These are phyloP conservation scores for Pyricularia sp. DNA, from an alignment of 2,329 filamentous ascomycete genomes.

Conservation along the genomic window DNA sequence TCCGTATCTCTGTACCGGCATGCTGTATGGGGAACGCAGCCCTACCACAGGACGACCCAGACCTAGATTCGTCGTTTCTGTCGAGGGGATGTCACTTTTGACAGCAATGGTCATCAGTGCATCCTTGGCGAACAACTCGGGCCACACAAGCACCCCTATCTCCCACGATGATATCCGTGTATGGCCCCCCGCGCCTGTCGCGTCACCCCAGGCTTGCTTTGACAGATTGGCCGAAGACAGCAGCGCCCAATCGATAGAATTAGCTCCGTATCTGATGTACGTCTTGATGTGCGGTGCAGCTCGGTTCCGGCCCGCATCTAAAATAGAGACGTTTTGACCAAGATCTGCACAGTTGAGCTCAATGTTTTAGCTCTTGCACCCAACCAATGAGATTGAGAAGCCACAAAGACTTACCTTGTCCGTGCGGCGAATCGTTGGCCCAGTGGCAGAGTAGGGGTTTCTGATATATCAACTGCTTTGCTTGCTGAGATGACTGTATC, in stretches of 20 bases:
- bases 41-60: slow-evolving; percentile 41
- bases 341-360: slow-evolving; percentile 15
- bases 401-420: slow-evolving; percentile 17
- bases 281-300: slow-evolving; percentile 89
- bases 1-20: slow-evolving; percentile 61
- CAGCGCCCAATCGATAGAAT: slow-evolving; percentile 70
- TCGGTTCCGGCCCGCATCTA: slow-evolving; percentile 50
- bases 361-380: neutral
- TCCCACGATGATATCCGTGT: slow-evolving; percentile 74
- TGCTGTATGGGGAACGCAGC: slow-evolving; percentile 72
- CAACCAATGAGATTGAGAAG: neutral
- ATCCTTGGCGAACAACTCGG: slow-evolving; percentile 40
- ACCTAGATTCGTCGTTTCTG: slow-evolving; percentile 11
- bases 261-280: slow-evolving; percentile 57
- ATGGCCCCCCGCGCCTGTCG: slow-evolving; percentile 44
- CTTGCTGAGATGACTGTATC: slow-evolving; percentile 57
- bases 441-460: slow-evolving; percentile 65
- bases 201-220: slow-evolving; percentile 79
- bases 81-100: slow-evolving; percentile 43
- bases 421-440: slow-evolving; percentile 48
- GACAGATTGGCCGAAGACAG: slow-evolving; percentile 87
- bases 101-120: slow-evolving; percentile 62
- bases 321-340: slow-evolving; percentile 11
- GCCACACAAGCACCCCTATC: slow-evolving; percentile 77
- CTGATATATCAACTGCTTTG: slow-evolving; percentile 66